phyloP scores from a whole-genome alignment of 2,329 filamentous ascomycete genomes.

The Hymenoscyphus fructigenus region DNA sequence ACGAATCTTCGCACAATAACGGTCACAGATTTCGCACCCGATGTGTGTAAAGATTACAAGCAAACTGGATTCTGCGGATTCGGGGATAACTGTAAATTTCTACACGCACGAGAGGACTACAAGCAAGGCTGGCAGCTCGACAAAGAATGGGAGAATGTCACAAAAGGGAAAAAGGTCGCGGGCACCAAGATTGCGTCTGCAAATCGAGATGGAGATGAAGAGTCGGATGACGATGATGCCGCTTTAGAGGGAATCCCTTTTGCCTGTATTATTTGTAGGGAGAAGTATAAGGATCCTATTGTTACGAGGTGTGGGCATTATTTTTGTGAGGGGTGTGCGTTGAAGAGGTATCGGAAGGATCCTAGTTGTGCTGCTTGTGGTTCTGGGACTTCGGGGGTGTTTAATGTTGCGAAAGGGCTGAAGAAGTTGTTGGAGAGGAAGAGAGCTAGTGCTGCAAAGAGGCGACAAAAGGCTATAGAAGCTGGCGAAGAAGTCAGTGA shows the following conservation, averaged over 20 bases:
- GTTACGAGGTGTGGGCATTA: slow-evolving; percentile 93
- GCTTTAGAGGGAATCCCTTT: slow-evolving; percentile 37
- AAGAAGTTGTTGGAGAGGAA: slow-evolving; percentile 73
- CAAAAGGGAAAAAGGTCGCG: slow-evolving; percentile 65
- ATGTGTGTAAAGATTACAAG: slow-evolving; percentile 95
- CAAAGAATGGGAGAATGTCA: slow-evolving; percentile 85
- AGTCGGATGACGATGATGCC: slow-evolving; percentile 44
- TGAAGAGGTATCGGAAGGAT: slow-evolving; percentile 82
- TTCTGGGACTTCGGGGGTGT: slow-evolving; percentile 81
- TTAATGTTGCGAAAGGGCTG: slow-evolving; percentile 82
- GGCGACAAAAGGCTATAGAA: slow-evolving; percentile 51
- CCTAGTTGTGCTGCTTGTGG: slow-evolving; percentile 86
- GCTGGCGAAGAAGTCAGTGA: slow-evolving; percentile 51
- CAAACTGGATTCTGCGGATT: slow-evolving; percentile 59
- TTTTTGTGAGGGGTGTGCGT: slow-evolving; percentile 88
- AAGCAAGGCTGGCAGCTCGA: slow-evolving; percentile 96
- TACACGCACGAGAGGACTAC: slow-evolving; percentile 75
- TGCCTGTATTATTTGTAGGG: slow-evolving; percentile 37
- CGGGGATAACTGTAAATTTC: slow-evolving; percentile 68
- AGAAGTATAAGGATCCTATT: slow-evolving; percentile 61
- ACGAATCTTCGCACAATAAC: slow-evolving; percentile 91
- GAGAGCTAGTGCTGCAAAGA: slow-evolving; percentile 54
- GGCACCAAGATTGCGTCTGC: slow-evolving; percentile 47
- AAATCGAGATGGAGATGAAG: slow-evolving; percentile 41
- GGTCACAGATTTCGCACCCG: slow-evolving; percentile 84